Percentiles rank a stretch among this genome's conserved stretches.
phyloP scores from a whole-genome alignment of 2,329 filamentous ascomycete genomes.

The Parascedosporium putredinis region DNA sequence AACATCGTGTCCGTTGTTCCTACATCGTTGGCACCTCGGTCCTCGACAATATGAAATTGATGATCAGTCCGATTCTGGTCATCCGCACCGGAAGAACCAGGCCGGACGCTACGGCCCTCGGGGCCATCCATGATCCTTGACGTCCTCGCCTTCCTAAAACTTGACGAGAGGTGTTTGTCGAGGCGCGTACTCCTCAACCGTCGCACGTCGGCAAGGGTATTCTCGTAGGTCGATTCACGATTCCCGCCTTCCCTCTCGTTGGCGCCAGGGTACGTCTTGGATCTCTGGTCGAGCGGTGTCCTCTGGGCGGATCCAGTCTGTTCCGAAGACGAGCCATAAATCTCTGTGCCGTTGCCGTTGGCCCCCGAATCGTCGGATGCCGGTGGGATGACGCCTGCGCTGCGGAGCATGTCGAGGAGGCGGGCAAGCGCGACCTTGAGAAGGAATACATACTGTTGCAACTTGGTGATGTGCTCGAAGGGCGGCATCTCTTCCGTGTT shows the following conservation, averaged over 20 bases:
- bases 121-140: slow-evolving; percentile 89
- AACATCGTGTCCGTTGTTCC: slow-evolving; percentile 72
- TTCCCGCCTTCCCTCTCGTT: slow-evolving; percentile 43
- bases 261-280: slow-evolving; percentile 60
- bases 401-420: slow-evolving; percentile 76
- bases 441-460: slow-evolving; percentile 91
- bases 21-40: slow-evolving; percentile 59
- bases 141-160: slow-evolving; percentile 78
- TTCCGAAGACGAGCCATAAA: slow-evolving; percentile 36
- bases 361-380: slow-evolving; percentile 61
- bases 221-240: slow-evolving; percentile 76
- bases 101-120: slow-evolving; percentile 46
- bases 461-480: slow-evolving; percentile 68
- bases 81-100: slow-evolving; percentile 60
- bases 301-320: slow-evolving; percentile 21
- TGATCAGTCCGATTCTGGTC: slow-evolving; percentile 23
- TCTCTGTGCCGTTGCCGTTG: slow-evolving; percentile 51
- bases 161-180: slow-evolving; percentile 88
- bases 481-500: slow-evolving; percentile 38
- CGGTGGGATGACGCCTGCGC: slow-evolving; percentile 68
- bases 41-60: slow-evolving; percentile 67
- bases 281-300: slow-evolving; percentile 44
- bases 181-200: slow-evolving; percentile 84
- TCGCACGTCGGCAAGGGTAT: slow-evolving; percentile 90
- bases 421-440: slow-evolving; percentile 84